These are phyloP conservation scores for Peronospora tabacina DNA, from an alignment of 352 stramenopile genomes.

Conservation along the genomic window DNA sequence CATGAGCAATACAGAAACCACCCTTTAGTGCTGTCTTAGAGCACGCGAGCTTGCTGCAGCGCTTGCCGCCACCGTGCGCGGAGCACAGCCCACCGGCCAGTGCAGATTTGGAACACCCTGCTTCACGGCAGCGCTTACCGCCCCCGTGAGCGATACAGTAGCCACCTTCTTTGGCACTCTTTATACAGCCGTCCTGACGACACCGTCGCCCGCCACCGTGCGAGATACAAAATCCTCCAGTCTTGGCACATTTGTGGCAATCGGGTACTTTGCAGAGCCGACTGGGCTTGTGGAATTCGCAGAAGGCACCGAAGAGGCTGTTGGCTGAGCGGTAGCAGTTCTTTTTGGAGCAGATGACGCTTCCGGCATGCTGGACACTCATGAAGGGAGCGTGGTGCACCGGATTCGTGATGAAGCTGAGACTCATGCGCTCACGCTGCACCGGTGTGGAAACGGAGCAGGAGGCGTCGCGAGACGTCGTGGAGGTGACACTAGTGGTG, in stretches of 20 bases:
- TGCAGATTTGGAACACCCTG: slow-evolving; percentile 54
- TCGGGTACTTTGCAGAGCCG: slow-evolving; percentile 54
- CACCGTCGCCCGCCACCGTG: slow-evolving; percentile 59
- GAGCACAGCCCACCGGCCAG: slow-evolving; percentile 60
- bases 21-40: slow-evolving; percentile 63
- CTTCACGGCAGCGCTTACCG: slow-evolving; percentile 44
- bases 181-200: slow-evolving; percentile 42
- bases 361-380: not conserved
- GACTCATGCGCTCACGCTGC: slow-evolving; percentile 38
- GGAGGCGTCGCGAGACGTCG: slow-evolving; percentile 21
- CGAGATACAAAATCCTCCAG: slow-evolving; percentile 69
- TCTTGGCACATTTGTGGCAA: slow-evolving; percentile 60
- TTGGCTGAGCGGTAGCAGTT: slow-evolving; percentile 51
- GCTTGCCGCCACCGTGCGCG: slow-evolving; percentile 57
- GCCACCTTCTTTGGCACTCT: slow-evolving; percentile 65
- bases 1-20: slow-evolving; percentile 55
- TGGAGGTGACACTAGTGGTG: slow-evolving; percentile 23
- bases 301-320: slow-evolving; percentile 46
- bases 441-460: slow-evolving; percentile 13
- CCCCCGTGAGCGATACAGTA: slow-evolving; percentile 59
- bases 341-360: slow-evolving; percentile 48
- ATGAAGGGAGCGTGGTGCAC: not conserved
- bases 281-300: slow-evolving; percentile 58
- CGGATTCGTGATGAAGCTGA: slow-evolving; percentile 57
- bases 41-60: slow-evolving; percentile 40